phyloP scores from a whole-genome alignment of 1,284 basidiomycete species.

The Rhodotorula sp. region DNA sequence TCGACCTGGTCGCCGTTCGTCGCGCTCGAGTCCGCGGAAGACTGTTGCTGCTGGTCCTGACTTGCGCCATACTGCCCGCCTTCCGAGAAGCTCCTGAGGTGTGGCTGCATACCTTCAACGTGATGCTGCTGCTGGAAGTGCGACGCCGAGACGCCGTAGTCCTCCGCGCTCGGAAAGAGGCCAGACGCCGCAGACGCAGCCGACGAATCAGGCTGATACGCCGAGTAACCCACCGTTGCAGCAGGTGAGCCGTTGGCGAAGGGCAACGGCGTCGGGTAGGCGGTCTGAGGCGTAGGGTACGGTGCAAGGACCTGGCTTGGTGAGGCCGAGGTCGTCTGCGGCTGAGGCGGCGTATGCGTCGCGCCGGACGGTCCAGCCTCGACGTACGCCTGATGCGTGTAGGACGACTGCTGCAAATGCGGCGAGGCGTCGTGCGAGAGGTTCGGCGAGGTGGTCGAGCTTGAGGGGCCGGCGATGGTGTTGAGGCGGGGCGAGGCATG shows the following conservation, averaged over 20 bases:
- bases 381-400: not conserved
- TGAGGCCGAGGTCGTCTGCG: not conserved
- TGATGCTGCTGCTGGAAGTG: not conserved
- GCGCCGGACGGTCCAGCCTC: not conserved
- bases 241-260: too few species aligned
- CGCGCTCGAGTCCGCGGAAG: too few species aligned
- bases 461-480: not conserved
- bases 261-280: too few species aligned
- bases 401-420: not conserved
- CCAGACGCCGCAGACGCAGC: slow-evolving; percentile 1
- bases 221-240: too few species aligned
- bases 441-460: not conserved
- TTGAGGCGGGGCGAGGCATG: not conserved
- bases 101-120: not conserved
- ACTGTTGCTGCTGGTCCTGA: too few species aligned
- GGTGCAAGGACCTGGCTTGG: too few species aligned
- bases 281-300: too few species aligned
- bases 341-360: not conserved
- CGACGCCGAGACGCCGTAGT: slow-evolving; percentile 14
- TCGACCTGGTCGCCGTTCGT: too few species aligned
- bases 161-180: slow-evolving; percentile 21
- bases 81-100: slow-evolving; percentile 6
- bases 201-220: not conserved
- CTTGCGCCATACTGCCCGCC: not conserved
- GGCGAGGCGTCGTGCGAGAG: slow-evolving; percentile 10